A percentile compares a stretch with the other conserved stretches of the same genome.
Conservation (phyloP, 345 rosid genomes). For the Brassica incana region DNA sequence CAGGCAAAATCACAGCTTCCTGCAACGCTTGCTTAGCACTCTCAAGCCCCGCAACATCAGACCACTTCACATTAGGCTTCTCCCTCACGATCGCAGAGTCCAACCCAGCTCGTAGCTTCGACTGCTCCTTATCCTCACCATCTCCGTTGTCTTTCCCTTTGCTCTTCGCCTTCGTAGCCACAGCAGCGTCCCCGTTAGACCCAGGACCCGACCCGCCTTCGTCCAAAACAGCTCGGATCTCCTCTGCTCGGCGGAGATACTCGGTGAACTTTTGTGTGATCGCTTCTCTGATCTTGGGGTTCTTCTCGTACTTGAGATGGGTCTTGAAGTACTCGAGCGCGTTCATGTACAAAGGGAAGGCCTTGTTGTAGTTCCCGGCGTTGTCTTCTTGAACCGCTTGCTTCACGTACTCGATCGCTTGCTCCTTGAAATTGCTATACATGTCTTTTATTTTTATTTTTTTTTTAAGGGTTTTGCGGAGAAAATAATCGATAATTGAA, state of each 20-base stretch:
- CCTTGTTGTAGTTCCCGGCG: slow-evolving; percentile 81
- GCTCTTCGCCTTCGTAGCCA: slow-evolving; percentile 62
- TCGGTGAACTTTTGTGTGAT: slow-evolving; percentile 76
- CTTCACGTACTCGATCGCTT: slow-evolving; percentile 87
- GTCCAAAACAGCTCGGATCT: slow-evolving; percentile 77
- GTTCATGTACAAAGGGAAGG: slow-evolving; percentile 86
- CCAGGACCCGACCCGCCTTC: slow-evolving; percentile 70
- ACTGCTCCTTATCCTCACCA: slow-evolving; percentile 75
- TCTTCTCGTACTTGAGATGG: slow-evolving; percentile 91
- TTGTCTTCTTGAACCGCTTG: slow-evolving; percentile 90
- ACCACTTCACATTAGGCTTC: slow-evolving; percentile 85
- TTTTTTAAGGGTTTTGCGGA: slow-evolving; percentile 2
- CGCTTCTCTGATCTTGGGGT: slow-evolving; percentile 76
- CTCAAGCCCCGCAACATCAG: slow-evolving; percentile 88
- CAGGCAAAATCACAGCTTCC: slow-evolving; percentile 93
- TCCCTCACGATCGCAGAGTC: slow-evolving; percentile 79
- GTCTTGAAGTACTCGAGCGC: slow-evolving; percentile 88
- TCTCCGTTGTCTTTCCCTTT: slow-evolving; percentile 72
- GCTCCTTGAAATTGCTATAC: slow-evolving; percentile 95
- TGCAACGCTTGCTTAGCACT: slow-evolving; percentile 83
- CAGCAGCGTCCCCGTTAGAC: slow-evolving; percentile 69
- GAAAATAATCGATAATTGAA: not conserved
- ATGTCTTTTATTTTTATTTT: slow-evolving; percentile 22
- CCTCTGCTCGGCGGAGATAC: slow-evolving; percentile 91
- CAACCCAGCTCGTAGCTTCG: slow-evolving; percentile 80